These are phyloP conservation scores for Seiridium cupressi DNA, from an alignment of 2,329 filamentous ascomycete genomes.

Conservation along the genomic window DNA sequence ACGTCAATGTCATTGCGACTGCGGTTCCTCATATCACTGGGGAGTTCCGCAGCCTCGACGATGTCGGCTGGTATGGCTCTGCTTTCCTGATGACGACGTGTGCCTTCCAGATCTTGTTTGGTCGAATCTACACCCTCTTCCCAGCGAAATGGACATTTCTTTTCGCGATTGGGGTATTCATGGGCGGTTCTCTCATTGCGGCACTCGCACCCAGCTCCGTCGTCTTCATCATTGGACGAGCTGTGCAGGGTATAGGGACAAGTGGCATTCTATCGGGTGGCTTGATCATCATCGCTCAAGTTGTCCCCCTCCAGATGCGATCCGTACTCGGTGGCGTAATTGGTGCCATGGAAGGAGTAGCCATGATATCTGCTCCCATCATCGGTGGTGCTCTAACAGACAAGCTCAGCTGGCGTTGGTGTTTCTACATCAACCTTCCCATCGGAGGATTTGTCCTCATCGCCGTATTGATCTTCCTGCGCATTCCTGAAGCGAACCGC, in stretches of 20 bases:
- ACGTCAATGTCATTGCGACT: slow-evolving; percentile 15
- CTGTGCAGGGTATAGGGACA: slow-evolving; percentile 33
- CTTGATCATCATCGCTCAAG: slow-evolving; percentile 24
- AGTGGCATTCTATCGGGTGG: slow-evolving; percentile 33
- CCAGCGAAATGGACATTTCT: neutral
- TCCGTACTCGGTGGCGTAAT: slow-evolving; percentile 35
- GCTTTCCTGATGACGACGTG: slow-evolving; percentile 1
- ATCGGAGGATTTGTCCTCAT: slow-evolving; percentile 16
- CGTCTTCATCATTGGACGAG: slow-evolving; percentile 36
- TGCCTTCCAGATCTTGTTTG: neutral
- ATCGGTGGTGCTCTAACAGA: slow-evolving; percentile 26
- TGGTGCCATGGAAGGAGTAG: slow-evolving; percentile 35
- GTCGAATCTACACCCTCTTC: slow-evolving; percentile 2
- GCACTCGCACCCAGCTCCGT: slow-evolving; percentile 25
- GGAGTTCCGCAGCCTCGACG: slow-evolving; percentile 1
- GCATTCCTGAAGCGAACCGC: slow-evolving; percentile 6
- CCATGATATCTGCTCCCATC: slow-evolving; percentile 20
- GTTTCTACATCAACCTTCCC: slow-evolving; percentile 22
- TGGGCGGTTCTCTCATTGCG: neutral
- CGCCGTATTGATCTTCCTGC: slow-evolving; percentile 23
- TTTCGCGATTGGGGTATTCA: neutral
- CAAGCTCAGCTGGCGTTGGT: slow-evolving; percentile 30
- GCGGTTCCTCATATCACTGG: slow-evolving; percentile 15
- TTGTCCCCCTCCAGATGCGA: slow-evolving; percentile 33
- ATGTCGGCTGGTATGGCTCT: slow-evolving; percentile 9